Conservation (phyloP, 768 basidiomycete genomes). For the Tricholoma sp. region DNA sequence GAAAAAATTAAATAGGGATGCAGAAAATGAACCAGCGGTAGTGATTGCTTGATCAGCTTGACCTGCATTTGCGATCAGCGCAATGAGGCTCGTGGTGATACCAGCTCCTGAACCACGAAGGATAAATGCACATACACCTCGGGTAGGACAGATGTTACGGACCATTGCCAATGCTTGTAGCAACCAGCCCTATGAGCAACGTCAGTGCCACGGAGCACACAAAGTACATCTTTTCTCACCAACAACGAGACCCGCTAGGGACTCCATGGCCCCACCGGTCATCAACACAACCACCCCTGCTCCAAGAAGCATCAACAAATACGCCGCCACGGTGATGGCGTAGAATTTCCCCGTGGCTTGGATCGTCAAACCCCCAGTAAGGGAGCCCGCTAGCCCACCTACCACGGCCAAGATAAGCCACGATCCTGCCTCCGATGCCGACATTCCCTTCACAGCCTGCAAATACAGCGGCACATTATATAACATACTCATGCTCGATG, state of each 20-base stretch:
- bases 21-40: conserved; percentile 43
- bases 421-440: conserved; percentile 45
- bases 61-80: conserved; percentile 60
- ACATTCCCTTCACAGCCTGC: conserved; percentile 48
- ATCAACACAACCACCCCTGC: conserved; percentile 30
- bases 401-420: conserved; percentile 46
- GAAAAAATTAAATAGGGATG: background rate
- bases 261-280: conserved; percentile 33
- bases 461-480: conserved; percentile 55
- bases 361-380: conserved; percentile 48
- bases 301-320: conserved; percentile 33
- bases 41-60: conserved; percentile 59
- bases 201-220: background rate
- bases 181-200: conserved; percentile 23
- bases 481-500: conserved; percentile 36
- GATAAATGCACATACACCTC: background rate
- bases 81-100: conserved; percentile 52
- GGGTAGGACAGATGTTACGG: background rate
- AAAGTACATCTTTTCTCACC: conserved; percentile 27
- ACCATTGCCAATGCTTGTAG: conserved; percentile 38
- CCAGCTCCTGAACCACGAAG: conserved; percentile 34
- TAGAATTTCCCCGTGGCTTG: conserved; percentile 58
- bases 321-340: conserved; percentile 39
- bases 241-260: conserved; percentile 31
- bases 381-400: conserved; percentile 43